Base-by-base conservation (phyloP, 2,329 filamentous ascomycete genomes). In the Colletotrichum paranaense region DNA sequence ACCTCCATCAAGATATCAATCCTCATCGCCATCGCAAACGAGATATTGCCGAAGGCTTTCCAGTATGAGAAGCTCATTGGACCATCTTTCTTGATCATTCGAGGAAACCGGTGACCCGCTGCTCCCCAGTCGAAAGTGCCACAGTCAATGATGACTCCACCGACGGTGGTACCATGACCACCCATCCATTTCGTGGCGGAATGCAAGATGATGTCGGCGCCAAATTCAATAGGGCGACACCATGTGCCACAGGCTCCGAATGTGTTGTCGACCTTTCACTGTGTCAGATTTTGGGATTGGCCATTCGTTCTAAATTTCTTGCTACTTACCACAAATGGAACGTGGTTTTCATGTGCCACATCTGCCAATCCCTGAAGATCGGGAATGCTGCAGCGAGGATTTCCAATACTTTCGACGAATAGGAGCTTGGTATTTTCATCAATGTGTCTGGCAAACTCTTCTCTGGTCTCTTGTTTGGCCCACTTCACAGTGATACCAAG, bases 361-460 rank as follows among this genome's bases (percentile, higher is more conserved):
- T 38, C 35, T 38, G 35, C 35, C 11, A 93, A 92, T 5, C 87
- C 89, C 78, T 91, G 87, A 72, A 93, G 90, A 75, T 94, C 91
- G 0, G 92, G 92, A 8, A 94, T 88, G 77, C 98, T 98, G 86
- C 97, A 98, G 76, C 91, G 91, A 38, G 95, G 95, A 85, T 98
- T 98, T 38, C 95, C 95, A 78, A 98, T 98, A 77, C 92, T 95
- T 88, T 98, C 95, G 56, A 98, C 86, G 81, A 95, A 98, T 49
- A 98, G 89, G 22, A 94, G 94, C 88, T 97, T 98, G 75, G 95
- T 98, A 83, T 92, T 94, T 77, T 97, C 94, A 81, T 98, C 95
- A 80, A 98, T 98, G 66, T 55, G 94, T 94, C 67, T 91, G 87
- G 79, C 98, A 89, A 78, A 98, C 98, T 86, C 95, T 97, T 80